Percentiles rank a stretch among this genome's conserved stretches.
Evolutionary conservation across 345 rosid genomes (phyloP).

Genomic region (Sonneratia caseolaris): DNA sequence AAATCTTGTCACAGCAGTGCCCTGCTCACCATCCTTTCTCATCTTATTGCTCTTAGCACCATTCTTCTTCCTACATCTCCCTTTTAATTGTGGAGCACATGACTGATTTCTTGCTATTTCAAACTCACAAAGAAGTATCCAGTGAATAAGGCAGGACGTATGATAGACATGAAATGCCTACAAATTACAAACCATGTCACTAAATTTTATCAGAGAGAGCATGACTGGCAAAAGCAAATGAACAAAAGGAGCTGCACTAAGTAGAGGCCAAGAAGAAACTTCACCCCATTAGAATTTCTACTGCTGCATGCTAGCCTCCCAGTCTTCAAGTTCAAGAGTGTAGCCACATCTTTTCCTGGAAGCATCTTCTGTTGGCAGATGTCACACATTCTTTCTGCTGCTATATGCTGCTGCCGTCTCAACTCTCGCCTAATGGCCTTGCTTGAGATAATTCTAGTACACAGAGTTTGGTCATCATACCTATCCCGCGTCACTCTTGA

Average conservation of each 20-base stretch:
- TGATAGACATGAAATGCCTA: conserved; percentile 89
- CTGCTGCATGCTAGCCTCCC: conserved; percentile 76
- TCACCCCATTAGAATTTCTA: conserved; percentile 69
- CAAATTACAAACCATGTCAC: conserved; percentile 2
- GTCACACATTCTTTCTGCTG: conserved; percentile 82
- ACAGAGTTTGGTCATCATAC: conserved; percentile 50
- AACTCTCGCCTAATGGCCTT: conserved; percentile 60
- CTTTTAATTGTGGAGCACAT: conserved; percentile 29
- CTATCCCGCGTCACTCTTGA: conserved; percentile 39
- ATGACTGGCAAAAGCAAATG: not conserved
- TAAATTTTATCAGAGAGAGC: not conserved
- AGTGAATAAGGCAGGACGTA: conserved; percentile 79
- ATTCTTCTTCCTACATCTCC: conserved; percentile 46
- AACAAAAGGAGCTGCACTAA: not conserved
- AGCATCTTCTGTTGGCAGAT: conserved; percentile 89
- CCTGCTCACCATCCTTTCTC: conserved; percentile 23
- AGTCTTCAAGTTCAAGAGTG: conserved; percentile 67
- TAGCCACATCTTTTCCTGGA: conserved; percentile 71
- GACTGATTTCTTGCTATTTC: conserved; percentile 43
- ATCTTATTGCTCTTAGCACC: conserved; percentile 28
- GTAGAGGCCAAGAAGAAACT: not conserved
- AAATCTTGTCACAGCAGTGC: conserved; percentile 26
- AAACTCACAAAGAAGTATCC: conserved; percentile 78
- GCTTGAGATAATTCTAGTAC: conserved; percentile 43
- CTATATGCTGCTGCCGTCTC: conserved; percentile 67